phyloP scores from a whole-genome alignment of 169 alveolate genomes.

The Plasmodium fragile region DNA sequence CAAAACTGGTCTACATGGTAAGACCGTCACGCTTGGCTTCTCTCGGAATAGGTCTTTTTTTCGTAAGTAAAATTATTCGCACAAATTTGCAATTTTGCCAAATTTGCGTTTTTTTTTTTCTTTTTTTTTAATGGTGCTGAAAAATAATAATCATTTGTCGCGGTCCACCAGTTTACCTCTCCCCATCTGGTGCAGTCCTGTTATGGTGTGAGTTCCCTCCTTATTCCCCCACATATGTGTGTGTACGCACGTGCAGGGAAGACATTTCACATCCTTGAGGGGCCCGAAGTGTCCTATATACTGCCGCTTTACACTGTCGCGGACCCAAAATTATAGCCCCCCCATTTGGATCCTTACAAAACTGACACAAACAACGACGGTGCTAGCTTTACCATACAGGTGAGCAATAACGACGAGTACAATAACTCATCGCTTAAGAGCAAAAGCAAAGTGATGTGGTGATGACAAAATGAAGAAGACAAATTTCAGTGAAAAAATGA shows the following conservation, averaged over 20 bases:
- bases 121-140: background rate
- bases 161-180: background rate
- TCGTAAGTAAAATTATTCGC: background rate
- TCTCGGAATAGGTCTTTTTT: background rate
- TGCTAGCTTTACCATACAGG: background rate
- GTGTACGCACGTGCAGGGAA: background rate
- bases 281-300: background rate
- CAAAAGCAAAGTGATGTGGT: background rate
- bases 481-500: constrained; percentile 22
- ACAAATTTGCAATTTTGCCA: background rate
- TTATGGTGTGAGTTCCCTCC: background rate
- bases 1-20: background rate
- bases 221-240: background rate
- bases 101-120: background rate
- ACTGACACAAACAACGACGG: background rate
- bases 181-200: background rate
- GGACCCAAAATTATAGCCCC: too few species aligned
- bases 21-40: background rate
- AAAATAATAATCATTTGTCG: background rate
- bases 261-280: background rate
- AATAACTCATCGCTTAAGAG: background rate
- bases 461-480: constrained; percentile 4
- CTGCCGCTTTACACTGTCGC: background rate
- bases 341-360: background rate
- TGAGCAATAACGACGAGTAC: background rate